Percentiles rank a stretch among this genome's conserved stretches.
phyloP scores from a whole-genome alignment of 106 monocot species.

The Ottelia alismoides region DNA sequence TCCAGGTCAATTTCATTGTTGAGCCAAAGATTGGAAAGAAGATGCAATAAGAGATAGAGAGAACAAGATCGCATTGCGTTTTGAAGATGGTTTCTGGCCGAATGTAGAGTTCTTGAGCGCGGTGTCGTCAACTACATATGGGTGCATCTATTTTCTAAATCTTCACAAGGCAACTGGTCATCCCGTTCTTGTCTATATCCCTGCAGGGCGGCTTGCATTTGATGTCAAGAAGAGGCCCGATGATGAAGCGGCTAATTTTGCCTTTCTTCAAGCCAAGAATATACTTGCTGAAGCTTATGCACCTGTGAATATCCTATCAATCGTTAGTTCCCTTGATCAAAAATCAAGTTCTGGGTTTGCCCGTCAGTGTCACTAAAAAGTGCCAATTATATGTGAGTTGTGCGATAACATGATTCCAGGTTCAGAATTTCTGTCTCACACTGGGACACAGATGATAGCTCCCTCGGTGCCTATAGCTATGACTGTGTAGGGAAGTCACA shows the following conservation, averaged over 20 bases:
- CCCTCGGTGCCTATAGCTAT: constrained; percentile 81
- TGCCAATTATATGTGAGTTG: too few species aligned
- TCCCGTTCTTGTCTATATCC: constrained; percentile 98
- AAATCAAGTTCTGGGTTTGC: too few species aligned
- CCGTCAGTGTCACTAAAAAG: too few species aligned
- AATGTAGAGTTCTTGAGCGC: constrained; percentile 96
- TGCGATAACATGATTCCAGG: constrained; percentile 41
- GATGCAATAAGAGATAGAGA: constrained; percentile 69
- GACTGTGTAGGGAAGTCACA: constrained; percentile 55
- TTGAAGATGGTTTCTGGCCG: constrained; percentile 95
- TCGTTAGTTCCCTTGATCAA: too few species aligned
- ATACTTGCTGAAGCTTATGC: too few species aligned
- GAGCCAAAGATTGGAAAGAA: constrained; percentile 88
- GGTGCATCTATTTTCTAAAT: constrained; percentile 98
- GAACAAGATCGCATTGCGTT: constrained; percentile 92
- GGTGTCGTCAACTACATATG: constrained; percentile 72
- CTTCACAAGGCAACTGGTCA: constrained; percentile 98
- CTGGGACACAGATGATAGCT: constrained; percentile 73
- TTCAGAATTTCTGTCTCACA: constrained; percentile 84
- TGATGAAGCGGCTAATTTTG: too few species aligned
- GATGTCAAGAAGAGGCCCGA: too few species aligned
- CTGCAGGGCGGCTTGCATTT: too few species aligned
- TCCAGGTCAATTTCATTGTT: constrained; percentile 55
- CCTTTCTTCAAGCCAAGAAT: too few species aligned
- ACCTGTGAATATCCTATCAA: too few species aligned